Percentiles rank a stretch among this genome's conserved stretches.
phyloP scores from a whole-genome alignment of 108 stramenopile genomes.

The Hondaea fermentalgiana region DNA sequence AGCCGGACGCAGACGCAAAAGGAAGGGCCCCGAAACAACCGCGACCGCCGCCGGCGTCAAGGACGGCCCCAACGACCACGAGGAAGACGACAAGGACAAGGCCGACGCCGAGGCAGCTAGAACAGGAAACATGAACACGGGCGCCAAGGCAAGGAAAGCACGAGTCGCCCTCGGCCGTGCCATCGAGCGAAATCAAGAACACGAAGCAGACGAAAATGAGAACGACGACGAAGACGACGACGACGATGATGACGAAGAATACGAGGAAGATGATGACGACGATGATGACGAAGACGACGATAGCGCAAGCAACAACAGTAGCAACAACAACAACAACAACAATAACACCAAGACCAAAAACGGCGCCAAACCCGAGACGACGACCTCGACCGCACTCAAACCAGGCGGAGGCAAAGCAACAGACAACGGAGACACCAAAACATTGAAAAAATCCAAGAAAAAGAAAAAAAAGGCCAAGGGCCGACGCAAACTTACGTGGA shows the following conservation, averaged over 20 bases:
- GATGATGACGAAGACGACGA: not conserved
- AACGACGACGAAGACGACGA: not conserved
- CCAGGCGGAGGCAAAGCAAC: too few species aligned
- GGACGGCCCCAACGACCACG: not conserved
- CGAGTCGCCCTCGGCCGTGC: not conserved
- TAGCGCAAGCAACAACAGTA: not conserved
- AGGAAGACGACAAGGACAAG: not conserved
- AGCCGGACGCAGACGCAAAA: too few species aligned
- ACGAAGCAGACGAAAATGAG: not conserved
- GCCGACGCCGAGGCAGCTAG: not conserved
- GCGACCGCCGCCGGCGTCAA: too few species aligned
- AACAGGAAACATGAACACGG: not conserved
- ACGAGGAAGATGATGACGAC: not conserved
- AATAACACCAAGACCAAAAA: not conserved
- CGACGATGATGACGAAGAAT: not conserved
- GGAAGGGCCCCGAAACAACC: too few species aligned
- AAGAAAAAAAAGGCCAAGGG: not conserved
- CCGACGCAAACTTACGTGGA: constrained; percentile 10
- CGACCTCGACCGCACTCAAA: too few species aligned
- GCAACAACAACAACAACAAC: not conserved
- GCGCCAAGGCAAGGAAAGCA: not conserved
- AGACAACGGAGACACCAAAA: too few species aligned
- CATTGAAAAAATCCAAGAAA: too few species aligned
- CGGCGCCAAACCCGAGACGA: not conserved
- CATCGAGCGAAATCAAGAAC: not conserved